Evolutionary conservation across 306 rosid species (phyloP).

Genomic region (Malus asiatica): DNA sequence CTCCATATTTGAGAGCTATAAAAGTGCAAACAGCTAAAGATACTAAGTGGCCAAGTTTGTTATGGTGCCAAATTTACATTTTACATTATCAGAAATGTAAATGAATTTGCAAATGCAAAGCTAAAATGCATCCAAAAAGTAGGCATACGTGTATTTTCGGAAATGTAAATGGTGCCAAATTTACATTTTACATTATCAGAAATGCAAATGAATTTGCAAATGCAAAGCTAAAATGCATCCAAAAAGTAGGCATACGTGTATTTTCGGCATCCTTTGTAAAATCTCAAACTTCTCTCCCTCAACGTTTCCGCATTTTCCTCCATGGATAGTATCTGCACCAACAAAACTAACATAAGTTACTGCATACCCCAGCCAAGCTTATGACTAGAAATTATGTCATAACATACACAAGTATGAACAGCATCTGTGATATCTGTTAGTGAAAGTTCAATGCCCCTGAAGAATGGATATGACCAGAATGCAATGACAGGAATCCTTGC

Average conservation of each 20-base stretch:
- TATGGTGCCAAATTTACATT: neutral
- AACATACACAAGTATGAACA: too few species aligned
- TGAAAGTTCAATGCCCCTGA: neutral
- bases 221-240: neutral
- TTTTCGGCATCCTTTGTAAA: conserved; percentile 96
- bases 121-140: too few species aligned
- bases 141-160: too few species aligned
- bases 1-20: neutral
- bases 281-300: conserved; percentile 88
- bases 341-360: conserved; percentile 25
- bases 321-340: conserved; percentile 83
- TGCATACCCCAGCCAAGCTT: neutral
- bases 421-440: neutral
- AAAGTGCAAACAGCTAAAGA: neutral
- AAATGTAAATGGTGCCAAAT: neutral
- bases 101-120: too few species aligned
- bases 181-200: neutral
- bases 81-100: neutral
- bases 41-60: neutral
- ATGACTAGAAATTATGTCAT: neutral
- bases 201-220: neutral
- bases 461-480: neutral
- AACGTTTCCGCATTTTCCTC: conserved; percentile 96
- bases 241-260: conserved; percentile 69
- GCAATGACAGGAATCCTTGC: neutral